phyloP scores from a whole-genome alignment of 1,139 yeast genomes.

The Starmera stellimalicola region DNA sequence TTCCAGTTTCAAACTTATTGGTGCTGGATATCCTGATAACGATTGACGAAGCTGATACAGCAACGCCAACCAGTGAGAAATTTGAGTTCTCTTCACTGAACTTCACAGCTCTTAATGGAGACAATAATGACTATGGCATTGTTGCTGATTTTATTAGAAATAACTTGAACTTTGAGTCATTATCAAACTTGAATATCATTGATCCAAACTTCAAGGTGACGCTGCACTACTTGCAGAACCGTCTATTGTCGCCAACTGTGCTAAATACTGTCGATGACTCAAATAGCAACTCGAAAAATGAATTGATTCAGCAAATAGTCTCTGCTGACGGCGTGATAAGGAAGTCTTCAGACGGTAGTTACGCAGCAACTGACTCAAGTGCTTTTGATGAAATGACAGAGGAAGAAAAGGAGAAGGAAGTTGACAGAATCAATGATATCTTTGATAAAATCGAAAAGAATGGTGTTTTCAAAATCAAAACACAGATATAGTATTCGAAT shows the following conservation, averaged over 20 bases:
- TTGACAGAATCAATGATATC: slow-evolving; percentile 39
- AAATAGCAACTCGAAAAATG: background rate
- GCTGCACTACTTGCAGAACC: background rate
- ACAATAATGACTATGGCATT: slow-evolving; percentile 2
- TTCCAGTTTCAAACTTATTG: slow-evolving; percentile 10
- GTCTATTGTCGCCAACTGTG: background rate
- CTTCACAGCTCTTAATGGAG: background rate
- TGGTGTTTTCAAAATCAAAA: slow-evolving; percentile 36
- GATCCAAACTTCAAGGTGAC: slow-evolving; percentile 12
- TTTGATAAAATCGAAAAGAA: slow-evolving; percentile 40
- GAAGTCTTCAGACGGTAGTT: background rate
- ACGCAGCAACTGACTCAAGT: background rate
- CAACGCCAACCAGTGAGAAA: background rate
- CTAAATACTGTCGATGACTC: background rate
- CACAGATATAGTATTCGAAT: slow-evolving; percentile 8
- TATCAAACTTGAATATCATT: slow-evolving; percentile 3
- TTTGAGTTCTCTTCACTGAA: background rate
- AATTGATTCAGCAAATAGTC: background rate
- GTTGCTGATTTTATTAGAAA: slow-evolving; percentile 10
- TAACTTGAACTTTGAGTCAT: slow-evolving; percentile 6
- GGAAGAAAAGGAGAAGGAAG: slow-evolving; percentile 46
- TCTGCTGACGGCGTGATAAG: background rate
- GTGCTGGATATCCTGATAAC: slow-evolving; percentile 11
- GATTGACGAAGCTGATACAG: slow-evolving; percentile 12
- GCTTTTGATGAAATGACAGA: slow-evolving; percentile 28